Evolutionary conservation across 2,329 filamentous ascomycete species (phyloP).

Genomic region (Hymenoscyphus repandus): DNA sequence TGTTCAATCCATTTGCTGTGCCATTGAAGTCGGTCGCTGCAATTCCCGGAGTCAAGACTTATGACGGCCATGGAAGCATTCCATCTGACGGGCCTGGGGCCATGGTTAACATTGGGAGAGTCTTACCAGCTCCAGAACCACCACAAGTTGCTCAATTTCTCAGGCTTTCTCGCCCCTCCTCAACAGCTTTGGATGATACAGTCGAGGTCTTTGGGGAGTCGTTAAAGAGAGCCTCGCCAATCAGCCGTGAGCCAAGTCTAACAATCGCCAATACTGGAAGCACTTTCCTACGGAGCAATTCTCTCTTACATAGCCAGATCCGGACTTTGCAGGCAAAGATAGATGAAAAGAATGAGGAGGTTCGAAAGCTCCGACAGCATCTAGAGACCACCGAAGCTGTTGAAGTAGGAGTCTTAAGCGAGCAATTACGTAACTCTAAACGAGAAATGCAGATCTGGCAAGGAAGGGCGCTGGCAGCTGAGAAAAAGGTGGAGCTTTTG

Average conservation of each 20-base stretch:
- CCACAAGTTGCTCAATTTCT: constrained; percentile 11
- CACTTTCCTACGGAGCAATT: constrained; percentile 20
- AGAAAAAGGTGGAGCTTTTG: constrained; percentile 43
- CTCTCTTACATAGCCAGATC: constrained; percentile 43
- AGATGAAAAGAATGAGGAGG: constrained; percentile 41
- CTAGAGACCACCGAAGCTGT: constrained; percentile 40
- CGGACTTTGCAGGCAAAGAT: constrained; percentile 44
- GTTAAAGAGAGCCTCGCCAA: not conserved
- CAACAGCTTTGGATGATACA: not conserved
- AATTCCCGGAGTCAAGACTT: not conserved
- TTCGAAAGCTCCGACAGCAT: constrained; percentile 39
- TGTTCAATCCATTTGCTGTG: constrained; percentile 1
- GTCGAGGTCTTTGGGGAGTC: constrained; percentile 5
- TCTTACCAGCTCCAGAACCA: constrained; percentile 6
- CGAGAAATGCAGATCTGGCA: constrained; percentile 46
- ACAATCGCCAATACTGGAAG: not conserved
- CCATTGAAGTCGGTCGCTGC: not conserved
- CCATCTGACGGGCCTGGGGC: not conserved
- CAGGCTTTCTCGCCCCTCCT: constrained; percentile 6
- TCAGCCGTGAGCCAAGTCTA: not conserved
- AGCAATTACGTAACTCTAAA: constrained; percentile 41
- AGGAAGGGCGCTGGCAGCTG: constrained; percentile 49
- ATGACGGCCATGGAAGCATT: constrained; percentile 3
- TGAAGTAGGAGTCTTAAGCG: constrained; percentile 42
- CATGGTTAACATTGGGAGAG: constrained; percentile 3